Conservation (phyloP, 345 rosid species). For the Salix arbutifolia region DNA sequence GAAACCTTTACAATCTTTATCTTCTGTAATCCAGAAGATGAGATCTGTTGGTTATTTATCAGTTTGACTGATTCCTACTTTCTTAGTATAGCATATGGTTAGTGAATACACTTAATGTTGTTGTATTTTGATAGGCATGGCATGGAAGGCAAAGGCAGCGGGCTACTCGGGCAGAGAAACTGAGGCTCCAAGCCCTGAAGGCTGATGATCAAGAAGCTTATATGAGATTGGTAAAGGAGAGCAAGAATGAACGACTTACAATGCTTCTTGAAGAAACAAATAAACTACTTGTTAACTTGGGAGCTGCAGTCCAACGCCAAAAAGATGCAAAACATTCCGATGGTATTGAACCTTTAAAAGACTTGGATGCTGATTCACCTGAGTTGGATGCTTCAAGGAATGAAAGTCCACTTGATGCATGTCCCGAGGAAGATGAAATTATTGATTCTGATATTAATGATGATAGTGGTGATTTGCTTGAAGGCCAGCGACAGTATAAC, state of each 20-base stretch:
- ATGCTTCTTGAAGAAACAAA: conserved; percentile 92
- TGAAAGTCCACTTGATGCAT: conserved; percentile 61
- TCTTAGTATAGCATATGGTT: conserved; percentile 1
- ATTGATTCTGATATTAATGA: conserved; percentile 77
- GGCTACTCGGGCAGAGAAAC: conserved; percentile 92
- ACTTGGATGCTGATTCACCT: conserved; percentile 60
- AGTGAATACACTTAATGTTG: not conserved
- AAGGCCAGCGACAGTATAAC: conserved; percentile 97
- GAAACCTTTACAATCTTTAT: conserved; percentile 1
- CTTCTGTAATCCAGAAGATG: conserved; percentile 7
- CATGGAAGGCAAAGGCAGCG: conserved; percentile 99
- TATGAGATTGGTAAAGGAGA: conserved; percentile 94
- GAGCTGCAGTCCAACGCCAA: conserved; percentile 99
- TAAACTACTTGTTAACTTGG: conserved; percentile 87
- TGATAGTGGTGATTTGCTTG: conserved; percentile 74
- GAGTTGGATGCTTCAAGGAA: conserved; percentile 67
- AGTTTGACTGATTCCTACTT: not conserved
- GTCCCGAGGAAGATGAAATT: conserved; percentile 60
- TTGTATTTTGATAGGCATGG: conserved; percentile 64
- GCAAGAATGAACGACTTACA: conserved; percentile 91
- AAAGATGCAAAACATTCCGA: conserved; percentile 74
- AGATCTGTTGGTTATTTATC: conserved; percentile 3
- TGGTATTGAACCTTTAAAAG: conserved; percentile 60
- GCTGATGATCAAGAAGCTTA: conserved; percentile 98
- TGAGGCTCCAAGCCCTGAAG: conserved; percentile 93